Conservation (phyloP, 257 asterid species). For the Przewalskia tangutica region DNA sequence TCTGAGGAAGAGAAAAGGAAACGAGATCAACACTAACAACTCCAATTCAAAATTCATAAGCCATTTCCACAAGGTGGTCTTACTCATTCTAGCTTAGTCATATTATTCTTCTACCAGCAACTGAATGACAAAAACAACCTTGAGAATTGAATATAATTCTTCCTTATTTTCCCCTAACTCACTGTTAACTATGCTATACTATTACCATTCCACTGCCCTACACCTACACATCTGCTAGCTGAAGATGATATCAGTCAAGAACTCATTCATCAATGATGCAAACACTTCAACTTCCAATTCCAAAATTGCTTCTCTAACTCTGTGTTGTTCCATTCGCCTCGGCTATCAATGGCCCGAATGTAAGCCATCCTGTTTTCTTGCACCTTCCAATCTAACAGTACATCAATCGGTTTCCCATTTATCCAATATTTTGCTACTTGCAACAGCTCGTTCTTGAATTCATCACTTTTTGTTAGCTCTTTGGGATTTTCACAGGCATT, state of each 20-base stretch:
- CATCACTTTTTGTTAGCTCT: neutral
- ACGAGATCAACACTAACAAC: neutral
- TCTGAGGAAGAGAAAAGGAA: neutral
- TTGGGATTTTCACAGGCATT: neutral
- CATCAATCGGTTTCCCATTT: slow-evolving; percentile 14
- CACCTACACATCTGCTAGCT: neutral
- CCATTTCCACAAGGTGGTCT: slow-evolving; percentile 5
- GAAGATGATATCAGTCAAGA: slow-evolving; percentile 21
- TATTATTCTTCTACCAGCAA: neutral
- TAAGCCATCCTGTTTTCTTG: slow-evolving; percentile 40
- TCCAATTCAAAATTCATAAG: neutral
- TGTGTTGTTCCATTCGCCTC: slow-evolving; percentile 45
- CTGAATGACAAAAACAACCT: slow-evolving; percentile 25
- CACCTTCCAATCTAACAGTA: slow-evolving; percentile 37
- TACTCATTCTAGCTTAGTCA: slow-evolving; percentile 5
- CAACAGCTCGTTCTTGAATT: slow-evolving; percentile 13
- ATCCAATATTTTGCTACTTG: slow-evolving; percentile 44
- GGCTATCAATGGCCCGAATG: slow-evolving; percentile 52
- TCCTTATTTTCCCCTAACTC: neutral
- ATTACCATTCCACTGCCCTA: neutral
- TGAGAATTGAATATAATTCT: neutral
- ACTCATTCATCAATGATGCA: slow-evolving; percentile 39
- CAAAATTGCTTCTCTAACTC: slow-evolving; percentile 30
- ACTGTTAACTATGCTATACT: slow-evolving; percentile 1
- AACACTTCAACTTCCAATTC: slow-evolving; percentile 53